Base-by-base conservation (phyloP, 1,139 yeast genomes). In the Torulaspora globosa region DNA sequence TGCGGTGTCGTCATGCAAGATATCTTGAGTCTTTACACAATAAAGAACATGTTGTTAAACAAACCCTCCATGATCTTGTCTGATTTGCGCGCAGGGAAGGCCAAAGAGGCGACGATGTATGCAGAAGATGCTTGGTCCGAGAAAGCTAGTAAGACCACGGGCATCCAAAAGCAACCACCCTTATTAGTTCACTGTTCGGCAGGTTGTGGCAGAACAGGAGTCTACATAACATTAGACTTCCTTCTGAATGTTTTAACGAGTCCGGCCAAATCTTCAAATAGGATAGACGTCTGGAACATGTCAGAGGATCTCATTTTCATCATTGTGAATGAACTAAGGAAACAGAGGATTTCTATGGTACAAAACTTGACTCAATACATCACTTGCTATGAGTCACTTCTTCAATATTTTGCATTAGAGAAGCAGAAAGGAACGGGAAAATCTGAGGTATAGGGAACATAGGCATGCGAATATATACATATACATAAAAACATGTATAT, bases 131-230 rank as follows among this genome's bases (percentile, higher is more conserved):
- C 29, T 14, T 37, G 43, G 44, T 24, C 37, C 6, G 43, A 42
- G 24, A 45, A 36, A 3, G 30, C 29, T 11, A 43, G 33, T 29
- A 41, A 39, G 30, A 12, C 24, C 14, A 23, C 15, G 16, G 58
- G 54, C 24, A 58, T 58, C 29, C 62, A 66, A 31, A 31, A 41
- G 5, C 51, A 57, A 12, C 50, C 65, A 0, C 82, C 85, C 1
- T 69, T 82, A 0, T 66, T 85, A 24, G 86, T 86, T 8, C 96
- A 88, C 64, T 87, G 96, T 63, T 82, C 90, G 4, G 96, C 96
- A 0, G 96, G 96, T 0, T 87, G 96, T 66, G 96, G 96, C 2
- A 76, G 96, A 54, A 87, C 96, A 0, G 96, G 96, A 2, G 86
- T 90, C 0, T 84, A 86, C 53, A 82, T 89, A 48, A 75, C 94